phyloP scores from a whole-genome alignment of 768 basidiomycete species.

The Macrolepiota albuminosa region DNA sequence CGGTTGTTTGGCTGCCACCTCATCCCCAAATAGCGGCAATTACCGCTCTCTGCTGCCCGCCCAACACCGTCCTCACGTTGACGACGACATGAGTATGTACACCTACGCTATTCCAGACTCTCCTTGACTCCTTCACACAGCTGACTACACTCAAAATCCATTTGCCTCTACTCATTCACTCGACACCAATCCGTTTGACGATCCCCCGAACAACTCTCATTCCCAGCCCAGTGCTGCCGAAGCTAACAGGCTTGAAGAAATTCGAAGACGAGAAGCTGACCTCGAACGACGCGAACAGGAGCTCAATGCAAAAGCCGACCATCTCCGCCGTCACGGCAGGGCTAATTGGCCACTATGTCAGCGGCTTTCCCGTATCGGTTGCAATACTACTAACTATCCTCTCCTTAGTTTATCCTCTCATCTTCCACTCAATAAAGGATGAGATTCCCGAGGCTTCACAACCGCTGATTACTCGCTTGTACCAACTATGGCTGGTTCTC shows the following conservation, averaged over 20 bases:
- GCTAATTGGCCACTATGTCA: constrained; percentile 94
- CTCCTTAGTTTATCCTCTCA: constrained; percentile 78
- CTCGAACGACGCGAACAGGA: constrained; percentile 77
- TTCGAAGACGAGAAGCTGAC: constrained; percentile 77
- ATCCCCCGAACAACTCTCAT: constrained; percentile 47
- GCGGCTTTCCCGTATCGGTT: constrained; percentile 24
- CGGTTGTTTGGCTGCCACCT: constrained; percentile 12
- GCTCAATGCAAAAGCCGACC: constrained; percentile 60
- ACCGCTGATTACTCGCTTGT: constrained; percentile 78
- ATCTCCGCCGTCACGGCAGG: constrained; percentile 68
- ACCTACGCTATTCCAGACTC: background rate
- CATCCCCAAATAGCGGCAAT: constrained; percentile 19
- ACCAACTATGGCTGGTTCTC: constrained; percentile 93
- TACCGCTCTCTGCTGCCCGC: constrained; percentile 11
- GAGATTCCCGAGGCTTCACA: constrained; percentile 84
- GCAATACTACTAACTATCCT: constrained; percentile 16
- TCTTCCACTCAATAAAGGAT: constrained; percentile 89
- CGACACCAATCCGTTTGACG: constrained; percentile 87
- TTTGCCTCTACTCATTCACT: constrained; percentile 84
- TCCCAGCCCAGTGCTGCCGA: constrained; percentile 23
- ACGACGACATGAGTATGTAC: constrained; percentile 14
- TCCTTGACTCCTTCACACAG: constrained; percentile 11
- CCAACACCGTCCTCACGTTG: constrained; percentile 9
- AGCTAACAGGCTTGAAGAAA: constrained; percentile 50
- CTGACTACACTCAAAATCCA: constrained; percentile 59